These are phyloP conservation scores for Sugiyamaella novakii DNA, from an alignment of 1,139 yeast species.

Conservation along the genomic window DNA sequence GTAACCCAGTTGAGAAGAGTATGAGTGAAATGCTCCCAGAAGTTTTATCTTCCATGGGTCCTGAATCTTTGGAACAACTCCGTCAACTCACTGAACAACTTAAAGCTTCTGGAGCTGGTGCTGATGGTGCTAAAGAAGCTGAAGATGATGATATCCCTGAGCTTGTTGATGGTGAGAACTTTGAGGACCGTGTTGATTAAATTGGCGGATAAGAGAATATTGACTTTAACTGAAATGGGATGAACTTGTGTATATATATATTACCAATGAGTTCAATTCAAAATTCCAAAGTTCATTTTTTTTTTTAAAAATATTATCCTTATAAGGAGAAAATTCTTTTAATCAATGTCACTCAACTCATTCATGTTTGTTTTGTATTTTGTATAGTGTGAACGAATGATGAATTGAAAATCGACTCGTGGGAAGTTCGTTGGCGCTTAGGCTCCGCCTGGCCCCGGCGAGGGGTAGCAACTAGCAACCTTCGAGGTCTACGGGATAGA, in stretches of 20 bases:
- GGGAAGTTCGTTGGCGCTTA: conserved; percentile 10
- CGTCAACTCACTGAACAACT: conserved; percentile 88
- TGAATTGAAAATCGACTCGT: no score
- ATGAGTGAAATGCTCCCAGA: conserved; percentile 92
- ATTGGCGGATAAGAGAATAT: not conserved
- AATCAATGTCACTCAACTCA: not conserved
- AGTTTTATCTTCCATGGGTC: conserved; percentile 95
- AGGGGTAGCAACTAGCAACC: no score
- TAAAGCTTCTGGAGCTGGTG: conserved; percentile 55
- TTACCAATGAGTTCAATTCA: no score
- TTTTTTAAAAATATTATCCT: no score
- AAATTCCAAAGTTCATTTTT: no score
- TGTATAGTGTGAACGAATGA: not conserved
- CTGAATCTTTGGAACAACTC: conserved; percentile 90
- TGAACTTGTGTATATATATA: conserved; percentile 12
- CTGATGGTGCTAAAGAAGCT: conserved; percentile 54
- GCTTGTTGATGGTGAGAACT: conserved; percentile 92
- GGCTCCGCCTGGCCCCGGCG: conserved; percentile 11
- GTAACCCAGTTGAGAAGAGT: conserved; percentile 91
- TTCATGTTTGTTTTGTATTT: not conserved
- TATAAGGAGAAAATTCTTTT: conserved; percentile 3
- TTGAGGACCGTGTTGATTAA: conserved; percentile 62
- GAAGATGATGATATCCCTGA: conserved; percentile 78
- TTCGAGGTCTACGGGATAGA: no score
- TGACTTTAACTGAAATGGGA: no score